Evolutionary conservation across 2,329 filamentous ascomycete species (phyloP), one percentile per base, ranked within the genome.

Genomic region (Aschersonia sp.): DNA sequence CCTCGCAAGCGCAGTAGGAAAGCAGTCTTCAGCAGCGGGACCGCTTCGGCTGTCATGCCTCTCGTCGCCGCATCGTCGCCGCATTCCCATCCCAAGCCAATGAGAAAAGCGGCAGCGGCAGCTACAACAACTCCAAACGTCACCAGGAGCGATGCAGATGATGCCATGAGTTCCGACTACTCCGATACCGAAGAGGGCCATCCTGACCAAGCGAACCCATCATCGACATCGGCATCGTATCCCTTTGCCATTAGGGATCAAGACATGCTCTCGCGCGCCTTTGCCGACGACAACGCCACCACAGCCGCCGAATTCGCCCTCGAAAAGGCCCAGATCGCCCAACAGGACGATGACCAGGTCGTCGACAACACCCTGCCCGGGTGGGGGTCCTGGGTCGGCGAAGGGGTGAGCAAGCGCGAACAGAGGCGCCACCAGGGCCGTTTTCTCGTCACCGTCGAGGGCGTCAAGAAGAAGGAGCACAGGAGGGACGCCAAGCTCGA

Each of bases 371-470:
- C 85, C n/a, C 73, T 98, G 5, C 88, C 88, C 0, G 92, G 92
- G 43, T 98, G 92, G 92, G 92, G 92, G 53, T 81, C 74, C 58
- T 95, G 92, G 92, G 77, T 84, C 5, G 92, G 92, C 52, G 80
- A 84, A 12, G 90, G 89, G 14, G 72, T 95, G 52, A 83, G 79
- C 62, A 81, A 79, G 55, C 77, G 76, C 51, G 77, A 84, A 53
- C 73, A 78, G 63, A 79, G 79, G 59, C 67, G 74, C 55, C 80
- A 83, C 58, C 70, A 73, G 57, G 75, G 72, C 48, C 73, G 77
- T 14, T 79, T 81, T 58, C 64, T 86, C 47, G 79, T 71, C 32
- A 84, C 79, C 59, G 66, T 79, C 11, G 77, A 86, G 51, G 89
- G 87, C 39, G 72, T 94, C 54, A 84, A 86, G 63, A 77, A 79